Evolutionary conservation across 148 eudicot genomes (phyloP).

Genomic region (Silene latifolia): DNA sequence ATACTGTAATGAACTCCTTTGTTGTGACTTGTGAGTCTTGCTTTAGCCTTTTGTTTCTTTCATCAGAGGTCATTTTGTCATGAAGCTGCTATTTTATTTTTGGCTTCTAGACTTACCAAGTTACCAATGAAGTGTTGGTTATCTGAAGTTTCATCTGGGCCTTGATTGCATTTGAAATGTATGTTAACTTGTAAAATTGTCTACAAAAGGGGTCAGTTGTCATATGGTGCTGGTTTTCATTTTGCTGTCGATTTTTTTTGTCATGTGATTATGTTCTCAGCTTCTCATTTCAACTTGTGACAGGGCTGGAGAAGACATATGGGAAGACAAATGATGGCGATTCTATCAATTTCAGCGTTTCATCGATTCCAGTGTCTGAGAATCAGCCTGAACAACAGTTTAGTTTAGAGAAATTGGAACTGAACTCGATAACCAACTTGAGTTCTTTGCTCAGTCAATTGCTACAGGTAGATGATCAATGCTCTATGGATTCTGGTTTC

Average conservation of each 20-base stretch:
- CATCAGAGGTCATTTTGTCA: background rate
- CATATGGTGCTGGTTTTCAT: background rate
- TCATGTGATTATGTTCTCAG: background rate
- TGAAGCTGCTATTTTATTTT: background rate
- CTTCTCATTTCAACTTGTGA: conserved; percentile 13
- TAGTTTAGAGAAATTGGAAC: conserved; percentile 47
- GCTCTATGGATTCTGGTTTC: conserved; percentile 46
- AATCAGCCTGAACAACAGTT: conserved; percentile 42
- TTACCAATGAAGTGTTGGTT: background rate
- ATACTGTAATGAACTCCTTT: background rate
- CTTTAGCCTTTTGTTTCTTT: background rate
- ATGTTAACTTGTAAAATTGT: background rate
- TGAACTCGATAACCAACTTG: conserved; percentile 42
- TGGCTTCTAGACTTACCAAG: background rate
- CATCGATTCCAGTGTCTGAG: conserved; percentile 41
- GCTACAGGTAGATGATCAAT: conserved; percentile 48
- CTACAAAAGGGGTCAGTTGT: background rate
- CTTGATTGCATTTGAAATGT: background rate
- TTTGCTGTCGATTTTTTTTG: background rate
- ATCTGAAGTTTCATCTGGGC: background rate
- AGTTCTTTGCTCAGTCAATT: conserved; percentile 53
- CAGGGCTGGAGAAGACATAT: conserved; percentile 68
- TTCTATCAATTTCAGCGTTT: conserved; percentile 43
- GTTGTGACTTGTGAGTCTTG: background rate
- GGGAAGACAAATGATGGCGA: conserved; percentile 38